A percentile compares a stretch with the other conserved stretches of the same genome.
phyloP scores from a whole-genome alignment of 2,329 filamentous ascomycete species.

The Paecilomyces sp. region DNA sequence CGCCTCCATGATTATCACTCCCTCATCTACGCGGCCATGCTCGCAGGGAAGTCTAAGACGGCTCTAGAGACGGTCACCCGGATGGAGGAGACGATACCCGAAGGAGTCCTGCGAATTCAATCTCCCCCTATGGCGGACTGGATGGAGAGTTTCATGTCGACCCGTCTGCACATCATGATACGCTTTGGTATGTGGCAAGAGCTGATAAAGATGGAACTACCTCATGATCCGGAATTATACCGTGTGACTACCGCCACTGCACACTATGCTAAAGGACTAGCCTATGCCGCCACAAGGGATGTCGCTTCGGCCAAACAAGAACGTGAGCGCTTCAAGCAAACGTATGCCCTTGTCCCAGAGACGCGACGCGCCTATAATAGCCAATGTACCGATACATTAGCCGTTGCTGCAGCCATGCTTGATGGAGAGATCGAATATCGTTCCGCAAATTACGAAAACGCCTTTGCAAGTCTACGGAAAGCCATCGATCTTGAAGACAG shows the following conservation, averaged over 20 bases:
- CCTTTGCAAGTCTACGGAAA: constrained; percentile 49
- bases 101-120: constrained; percentile 44
- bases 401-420: constrained; percentile 53
- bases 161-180: constrained; percentile 8
- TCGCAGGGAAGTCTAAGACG: constrained; percentile 56
- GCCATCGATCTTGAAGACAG: constrained; percentile 52
- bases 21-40: constrained; percentile 66
- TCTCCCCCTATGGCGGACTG: constrained; percentile 11
- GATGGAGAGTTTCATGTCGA: constrained; percentile 8
- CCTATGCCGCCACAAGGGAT: constrained; percentile 50
- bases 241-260: constrained; percentile 59
- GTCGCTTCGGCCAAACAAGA: constrained; percentile 37
- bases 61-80: constrained; percentile 52
- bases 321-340: constrained; percentile 42
- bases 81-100: constrained; percentile 55
- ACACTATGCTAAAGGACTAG: constrained; percentile 59
- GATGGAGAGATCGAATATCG: constrained; percentile 60
- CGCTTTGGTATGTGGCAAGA: constrained; percentile 10
- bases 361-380: constrained; percentile 62
- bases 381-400: constrained; percentile 53
- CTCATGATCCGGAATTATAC: constrained; percentile 48
- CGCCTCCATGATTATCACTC: constrained; percentile 67
- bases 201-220: constrained; percentile 6
- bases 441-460: constrained; percentile 45
- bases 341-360: constrained; percentile 44